Evolutionary conservation across 2,329 filamentous ascomycete species (phyloP).

Genomic region (Moelleriella libera): DNA sequence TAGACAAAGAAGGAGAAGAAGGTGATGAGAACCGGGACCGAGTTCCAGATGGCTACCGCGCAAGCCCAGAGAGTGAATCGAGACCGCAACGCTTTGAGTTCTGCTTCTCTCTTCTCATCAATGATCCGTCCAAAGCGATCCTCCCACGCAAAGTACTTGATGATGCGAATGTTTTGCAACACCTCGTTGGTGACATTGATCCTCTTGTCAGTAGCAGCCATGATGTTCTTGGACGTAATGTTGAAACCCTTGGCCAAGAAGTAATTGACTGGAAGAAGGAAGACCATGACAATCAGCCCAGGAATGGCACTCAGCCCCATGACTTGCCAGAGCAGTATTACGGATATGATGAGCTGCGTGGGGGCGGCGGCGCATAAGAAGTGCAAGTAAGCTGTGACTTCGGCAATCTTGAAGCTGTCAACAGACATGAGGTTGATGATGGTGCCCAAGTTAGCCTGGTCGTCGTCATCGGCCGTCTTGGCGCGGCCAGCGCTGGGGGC

Average conservation of each 20-base stretch:
- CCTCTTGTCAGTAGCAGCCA: conserved; percentile 85
- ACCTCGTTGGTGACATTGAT: conserved; percentile 97
- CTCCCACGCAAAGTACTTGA: conserved; percentile 99
- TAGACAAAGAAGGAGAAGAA: conserved; percentile 94
- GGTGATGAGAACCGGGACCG: conserved; percentile 85
- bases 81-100: conserved; percentile 64
- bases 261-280: conserved; percentile 84
- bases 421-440: conserved; percentile 99
- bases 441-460: conserved; percentile 86
- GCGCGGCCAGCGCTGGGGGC: conserved; percentile 20
- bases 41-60: conserved; percentile 93
- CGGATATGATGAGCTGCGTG: conserved; percentile 70
- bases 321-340: conserved; percentile 74
- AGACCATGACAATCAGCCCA: conserved; percentile 77
- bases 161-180: conserved; percentile 92
- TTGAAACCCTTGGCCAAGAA: conserved; percentile 76
- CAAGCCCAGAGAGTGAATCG: conserved; percentile 85
- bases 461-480: conserved; percentile 30
- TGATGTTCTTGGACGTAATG: conserved; percentile 76
- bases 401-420: conserved; percentile 96
- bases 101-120: conserved; percentile 70
- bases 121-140: conserved; percentile 76
- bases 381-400: conserved; percentile 88
- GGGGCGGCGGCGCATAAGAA: conserved; percentile 90
- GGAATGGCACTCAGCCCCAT: conserved; percentile 89